Base-by-base conservation (phyloP, 495 filamentous ascomycete species). In the Annulohypoxylon stygium region DNA sequence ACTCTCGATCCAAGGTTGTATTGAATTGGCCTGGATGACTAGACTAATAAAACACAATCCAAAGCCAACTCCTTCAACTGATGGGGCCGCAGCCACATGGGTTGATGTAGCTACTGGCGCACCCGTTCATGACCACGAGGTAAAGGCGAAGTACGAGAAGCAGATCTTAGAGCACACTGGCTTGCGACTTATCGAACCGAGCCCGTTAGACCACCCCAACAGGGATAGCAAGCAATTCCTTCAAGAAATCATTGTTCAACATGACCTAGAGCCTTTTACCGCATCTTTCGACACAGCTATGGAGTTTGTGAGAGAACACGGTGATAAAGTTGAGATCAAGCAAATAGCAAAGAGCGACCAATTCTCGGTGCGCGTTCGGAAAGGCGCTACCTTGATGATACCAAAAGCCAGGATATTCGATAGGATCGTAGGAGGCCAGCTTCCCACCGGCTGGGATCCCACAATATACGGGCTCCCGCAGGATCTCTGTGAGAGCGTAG, bases 321-420 rank as follows among this genome's bases (percentile, higher is more conserved):
- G 93, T 45, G 95, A 97, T 71, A 97, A 97, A 80, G 96, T 94
- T 18, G 95, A 98, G 72, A 91, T 97, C 75, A 97, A 97, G 78
- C 93, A 97, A 80, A 89, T 98, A 69, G 84, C 90, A 18, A 95
- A 97, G 75, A 93, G 92, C 59, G 95, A 94, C 74, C 94, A 99
- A 80, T 99, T 89, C 83, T 94, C 90, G 18, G 93, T 99, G 12
- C 91, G 92, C 55, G 81, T 99, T 68, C 93, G 90, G 89, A 97
- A 97, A 87, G 95, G 95, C 45, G 95, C 95, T 18, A 91, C 90
- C 11, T 84, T 99, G 34, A 88, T 95, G 81, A 92, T 99, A 51
- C 96, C 96, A 69, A 99, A 99, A 86, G 96, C 96, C n/a, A 88
- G 97, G 26, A 88, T 91, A 72, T 98, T 98, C 80, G 95, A 99